phyloP scores from a whole-genome alignment of 2,329 filamentous ascomycete species.

The Colletotrichum tanaceti region DNA sequence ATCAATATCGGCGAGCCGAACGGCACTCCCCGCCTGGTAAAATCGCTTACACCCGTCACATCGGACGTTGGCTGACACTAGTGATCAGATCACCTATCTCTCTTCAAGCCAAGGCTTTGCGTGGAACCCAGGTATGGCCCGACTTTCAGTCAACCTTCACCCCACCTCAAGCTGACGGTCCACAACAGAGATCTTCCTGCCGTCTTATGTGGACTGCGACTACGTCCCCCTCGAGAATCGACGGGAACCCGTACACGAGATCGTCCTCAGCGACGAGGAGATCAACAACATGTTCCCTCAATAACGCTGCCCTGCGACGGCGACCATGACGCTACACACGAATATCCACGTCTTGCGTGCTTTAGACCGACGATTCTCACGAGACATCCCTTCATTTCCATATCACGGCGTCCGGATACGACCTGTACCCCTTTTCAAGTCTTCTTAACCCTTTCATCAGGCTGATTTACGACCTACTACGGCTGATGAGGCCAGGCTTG shows the following conservation, averaged over 20 bases:
- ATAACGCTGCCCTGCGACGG: slow-evolving; percentile 50
- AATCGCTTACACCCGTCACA: slow-evolving; percentile 45
- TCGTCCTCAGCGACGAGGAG: slow-evolving; percentile 82
- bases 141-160: background rate
- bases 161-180: slow-evolving; percentile 31
- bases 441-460: slow-evolving; percentile 25
- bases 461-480: slow-evolving; percentile 21
- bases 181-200: slow-evolving; percentile 78
- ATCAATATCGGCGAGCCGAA: slow-evolving; percentile 82
- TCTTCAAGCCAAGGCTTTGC: slow-evolving; percentile 83
- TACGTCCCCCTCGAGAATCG: slow-evolving; percentile 80
- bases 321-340: slow-evolving; percentile 29
- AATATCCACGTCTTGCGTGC: slow-evolving; percentile 37
- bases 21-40: slow-evolving; percentile 77
- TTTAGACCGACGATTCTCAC: slow-evolving; percentile 46
- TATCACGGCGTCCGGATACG: slow-evolving; percentile 39
- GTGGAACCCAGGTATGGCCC: slow-evolving; percentile 78
- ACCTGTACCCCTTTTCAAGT: slow-evolving; percentile 24
- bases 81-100: slow-evolving; percentile 79
- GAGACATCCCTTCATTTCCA: slow-evolving; percentile 36
- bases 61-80: slow-evolving; percentile 3
- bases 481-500: slow-evolving; percentile 33
- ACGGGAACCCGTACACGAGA: slow-evolving; percentile 82
- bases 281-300: slow-evolving; percentile 74
- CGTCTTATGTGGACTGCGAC: slow-evolving; percentile 80